These are phyloP conservation scores for Kwoniella pini DNA, from an alignment of 768 basidiomycete species.

Conservation along the genomic window DNA sequence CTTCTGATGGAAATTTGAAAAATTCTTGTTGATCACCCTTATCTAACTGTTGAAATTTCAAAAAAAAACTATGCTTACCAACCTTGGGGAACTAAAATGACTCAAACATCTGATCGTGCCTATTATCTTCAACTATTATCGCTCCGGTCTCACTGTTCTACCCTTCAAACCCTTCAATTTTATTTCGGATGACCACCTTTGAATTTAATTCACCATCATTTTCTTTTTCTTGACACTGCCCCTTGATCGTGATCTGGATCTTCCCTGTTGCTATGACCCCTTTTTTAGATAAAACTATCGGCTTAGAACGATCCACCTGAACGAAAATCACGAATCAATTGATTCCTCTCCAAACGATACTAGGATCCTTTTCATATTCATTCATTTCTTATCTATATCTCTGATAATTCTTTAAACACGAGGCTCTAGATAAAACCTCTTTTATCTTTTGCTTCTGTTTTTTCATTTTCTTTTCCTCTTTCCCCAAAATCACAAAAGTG, in stretches of 20 bases:
- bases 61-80: too few relatives aligned
- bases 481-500: too few relatives aligned
- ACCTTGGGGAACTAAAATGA: neutral
- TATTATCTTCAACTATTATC: neutral
- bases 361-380: neutral
- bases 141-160: neutral
- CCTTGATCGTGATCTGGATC: neutral
- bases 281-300: conserved; percentile 7
- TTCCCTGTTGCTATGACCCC: conserved; percentile 9
- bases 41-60: neutral
- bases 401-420: conserved; percentile 5
- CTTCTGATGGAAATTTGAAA: neutral
- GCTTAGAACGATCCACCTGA: neutral
- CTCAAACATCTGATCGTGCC: conserved; percentile 6
- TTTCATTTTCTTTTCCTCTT: neutral
- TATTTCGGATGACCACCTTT: neutral
- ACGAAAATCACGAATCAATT: neutral
- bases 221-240: neutral
- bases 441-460: neutral
- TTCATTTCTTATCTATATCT: neutral
- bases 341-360: neutral
- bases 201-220: neutral
- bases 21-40: conserved; percentile 6
- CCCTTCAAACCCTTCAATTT: neutral
- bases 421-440: neutral